A percentile compares a stretch with the other conserved stretches of the same genome.
These are phyloP conservation scores for Phytophthora tubulina DNA, from an alignment of 352 stramenopile species.

Conservation along the genomic window DNA sequence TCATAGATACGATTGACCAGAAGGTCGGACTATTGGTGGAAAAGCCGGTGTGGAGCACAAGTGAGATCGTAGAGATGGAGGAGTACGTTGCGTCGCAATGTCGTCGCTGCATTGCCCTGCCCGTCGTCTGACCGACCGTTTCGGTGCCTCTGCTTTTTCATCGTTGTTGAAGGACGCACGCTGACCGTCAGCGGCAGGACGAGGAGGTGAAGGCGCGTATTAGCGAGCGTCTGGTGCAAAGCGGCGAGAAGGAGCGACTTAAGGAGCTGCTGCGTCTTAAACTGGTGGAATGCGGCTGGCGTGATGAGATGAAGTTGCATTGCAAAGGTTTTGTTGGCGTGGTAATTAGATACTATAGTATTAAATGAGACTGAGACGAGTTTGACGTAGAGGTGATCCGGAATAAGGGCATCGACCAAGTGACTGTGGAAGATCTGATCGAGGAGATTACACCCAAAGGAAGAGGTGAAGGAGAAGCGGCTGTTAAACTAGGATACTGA, in stretches of 20 bases:
- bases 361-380: not conserved
- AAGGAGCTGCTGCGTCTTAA: slow-evolving; percentile 90
- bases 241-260: slow-evolving; percentile 91
- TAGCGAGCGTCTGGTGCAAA: slow-evolving; percentile 90
- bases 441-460: slow-evolving; percentile 93
- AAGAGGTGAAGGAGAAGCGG: slow-evolving; percentile 52
- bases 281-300: slow-evolving; percentile 93
- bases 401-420: slow-evolving; percentile 94
- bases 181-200: slow-evolving; percentile 66
- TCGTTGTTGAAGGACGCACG: slow-evolving; percentile 50
- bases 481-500: slow-evolving; percentile 13
- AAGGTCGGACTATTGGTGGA: slow-evolving; percentile 37
- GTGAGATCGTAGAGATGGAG: slow-evolving; percentile 27
- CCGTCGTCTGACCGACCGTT: slow-evolving; percentile 16
- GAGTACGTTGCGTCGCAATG: slow-evolving; percentile 36
- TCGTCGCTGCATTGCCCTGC: not conserved
- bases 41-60: slow-evolving; percentile 21
- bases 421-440: slow-evolving; percentile 95
- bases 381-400: slow-evolving; percentile 89
- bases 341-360: not conserved
- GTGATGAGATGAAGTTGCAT: slow-evolving; percentile 91
- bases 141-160: slow-evolving; percentile 15
- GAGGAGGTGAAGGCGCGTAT: slow-evolving; percentile 83
- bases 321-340: slow-evolving; percentile 74
- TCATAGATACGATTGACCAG: not conserved